Percentiles rank a stretch among this genome's conserved stretches.
Conservation (phyloP, 2,329 filamentous ascomycete species). For the Ceratocystis albifundus region DNA sequence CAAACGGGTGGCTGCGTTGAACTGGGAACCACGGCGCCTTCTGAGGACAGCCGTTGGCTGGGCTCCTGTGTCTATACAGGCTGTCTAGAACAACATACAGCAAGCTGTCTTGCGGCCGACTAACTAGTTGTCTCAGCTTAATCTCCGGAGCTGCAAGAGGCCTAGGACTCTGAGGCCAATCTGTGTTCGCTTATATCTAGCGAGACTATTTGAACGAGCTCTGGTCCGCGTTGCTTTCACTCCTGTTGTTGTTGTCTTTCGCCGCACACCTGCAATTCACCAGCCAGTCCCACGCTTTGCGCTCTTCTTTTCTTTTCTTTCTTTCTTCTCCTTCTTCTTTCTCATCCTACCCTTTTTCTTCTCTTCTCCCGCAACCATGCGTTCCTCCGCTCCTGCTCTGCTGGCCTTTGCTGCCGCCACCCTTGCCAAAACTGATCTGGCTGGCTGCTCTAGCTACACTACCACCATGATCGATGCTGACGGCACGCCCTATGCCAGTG, state of each 20-base stretch:
- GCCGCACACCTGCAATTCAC: background rate
- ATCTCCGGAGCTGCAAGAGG: conserved; percentile 3
- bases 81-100: background rate
- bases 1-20: too few species aligned
- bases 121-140: background rate
- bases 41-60: too few species aligned
- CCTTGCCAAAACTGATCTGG: conserved; percentile 37
- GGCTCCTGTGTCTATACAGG: too few species aligned
- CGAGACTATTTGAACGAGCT: conserved; percentile 4
- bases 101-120: background rate
- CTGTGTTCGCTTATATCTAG: background rate
- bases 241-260: background rate
- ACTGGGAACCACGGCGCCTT: too few species aligned
- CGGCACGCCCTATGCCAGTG: conserved; percentile 33
- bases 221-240: background rate
- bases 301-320: background rate
- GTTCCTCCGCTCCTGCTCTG: conserved; percentile 27
- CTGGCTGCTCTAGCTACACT: conserved; percentile 36
- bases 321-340: background rate
- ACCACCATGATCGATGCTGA: conserved; percentile 29
- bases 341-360: background rate
- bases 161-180: background rate
- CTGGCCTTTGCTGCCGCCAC: conserved; percentile 28
- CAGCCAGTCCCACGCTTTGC: background rate
- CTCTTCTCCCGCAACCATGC: conserved; percentile 14